Base-by-base conservation (phyloP, 352 stramenopile species). In the Globisporangium solare region DNA sequence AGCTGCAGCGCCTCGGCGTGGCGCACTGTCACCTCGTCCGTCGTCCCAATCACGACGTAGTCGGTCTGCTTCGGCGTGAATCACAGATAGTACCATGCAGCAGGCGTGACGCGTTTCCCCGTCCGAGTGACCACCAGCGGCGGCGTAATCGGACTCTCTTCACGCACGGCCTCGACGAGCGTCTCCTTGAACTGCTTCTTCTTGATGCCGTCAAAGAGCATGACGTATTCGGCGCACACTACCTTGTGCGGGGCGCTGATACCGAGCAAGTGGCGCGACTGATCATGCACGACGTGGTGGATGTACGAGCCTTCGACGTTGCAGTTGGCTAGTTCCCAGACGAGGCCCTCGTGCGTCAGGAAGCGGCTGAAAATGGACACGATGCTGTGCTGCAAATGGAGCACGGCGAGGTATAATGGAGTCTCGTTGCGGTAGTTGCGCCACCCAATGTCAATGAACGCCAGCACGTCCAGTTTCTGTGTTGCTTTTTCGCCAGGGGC, bases 231-330 rank as follows among this genome's bases (percentile, higher is more conserved):
- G 54, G 72, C 71, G 22, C 54, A 56, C 2, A 69, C 57, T 37
- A 85, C 62, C 17, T 66, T 58, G 6, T 51, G 39, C 6, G 61
- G 52, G 32, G 27, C 54, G 13, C 64, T 56, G 31, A 64, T 50
- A 8, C 58, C 61, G 8, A 93, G 70, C 24, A 64, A 24, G 5
- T 35, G 49, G 2, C 72, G 62, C 11, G 74, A 66, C 0, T 46
- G n/a, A 13, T 76, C 73, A 51, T 70, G 77, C 4, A 70, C 70
- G 22, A 89, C 63, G 52, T 89, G 76, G 18, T 83, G 67, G 4
- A 89, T 64, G 35, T 68, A 86, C 3, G 81, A 82, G n/a, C 83
- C 83, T 60, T 93, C 83, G 15, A 88, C 74, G 56, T 86, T 91
- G 48, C 77, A 74, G 62, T 85, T 76, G 27, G 61, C 41, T 5